Conservation (phyloP, 2,329 filamentous ascomycete species). For the Ophiocordyceps polyrhachis-furcata region DNA sequence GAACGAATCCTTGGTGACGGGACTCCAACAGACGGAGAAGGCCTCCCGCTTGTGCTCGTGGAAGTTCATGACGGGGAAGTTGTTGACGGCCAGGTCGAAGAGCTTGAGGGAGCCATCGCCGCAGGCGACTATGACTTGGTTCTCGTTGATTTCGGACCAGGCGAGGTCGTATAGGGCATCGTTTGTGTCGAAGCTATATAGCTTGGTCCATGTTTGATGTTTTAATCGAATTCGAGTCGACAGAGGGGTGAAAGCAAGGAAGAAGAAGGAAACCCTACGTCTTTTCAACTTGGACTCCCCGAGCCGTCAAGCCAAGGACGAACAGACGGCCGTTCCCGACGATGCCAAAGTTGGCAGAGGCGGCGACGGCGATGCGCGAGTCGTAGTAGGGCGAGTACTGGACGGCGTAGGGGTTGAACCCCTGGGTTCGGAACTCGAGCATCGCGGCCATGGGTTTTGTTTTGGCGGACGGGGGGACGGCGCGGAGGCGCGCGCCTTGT, state of each 20-base stretch:
- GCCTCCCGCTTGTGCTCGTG: slow-evolving; percentile 87
- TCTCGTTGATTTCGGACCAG: slow-evolving; percentile 94
- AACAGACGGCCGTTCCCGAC: slow-evolving; percentile 90
- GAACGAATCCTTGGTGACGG: slow-evolving; percentile 79
- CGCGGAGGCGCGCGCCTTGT: neutral
- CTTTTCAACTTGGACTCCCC: slow-evolving; percentile 72
- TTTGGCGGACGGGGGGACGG: neutral
- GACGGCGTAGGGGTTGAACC: slow-evolving; percentile 90
- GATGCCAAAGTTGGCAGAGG: slow-evolving; percentile 89
- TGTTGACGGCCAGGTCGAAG: slow-evolving; percentile 64
- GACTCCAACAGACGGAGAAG: slow-evolving; percentile 84
- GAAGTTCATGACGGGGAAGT: slow-evolving; percentile 83
- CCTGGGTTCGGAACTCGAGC: slow-evolving; percentile 86
- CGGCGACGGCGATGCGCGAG: slow-evolving; percentile 74
- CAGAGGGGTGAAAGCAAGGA: too few relatives aligned
- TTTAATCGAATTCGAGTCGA: too few relatives aligned
- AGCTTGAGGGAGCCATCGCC: slow-evolving; percentile 92
- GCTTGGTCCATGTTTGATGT: too few relatives aligned
- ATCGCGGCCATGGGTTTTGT: slow-evolving; percentile 35
- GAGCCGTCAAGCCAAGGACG: slow-evolving; percentile 62
- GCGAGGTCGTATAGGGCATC: slow-evolving; percentile 88
- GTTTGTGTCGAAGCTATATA: slow-evolving; percentile 94
- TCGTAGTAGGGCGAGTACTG: slow-evolving; percentile 99
- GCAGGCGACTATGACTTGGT: slow-evolving; percentile 73
- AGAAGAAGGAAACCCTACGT: slow-evolving; percentile 44